Evolutionary conservation across 1,284 basidiomycete genomes (phyloP), one percentile per base, ranked within the genome.

Genomic region (Malassezia psittaci): DNA sequence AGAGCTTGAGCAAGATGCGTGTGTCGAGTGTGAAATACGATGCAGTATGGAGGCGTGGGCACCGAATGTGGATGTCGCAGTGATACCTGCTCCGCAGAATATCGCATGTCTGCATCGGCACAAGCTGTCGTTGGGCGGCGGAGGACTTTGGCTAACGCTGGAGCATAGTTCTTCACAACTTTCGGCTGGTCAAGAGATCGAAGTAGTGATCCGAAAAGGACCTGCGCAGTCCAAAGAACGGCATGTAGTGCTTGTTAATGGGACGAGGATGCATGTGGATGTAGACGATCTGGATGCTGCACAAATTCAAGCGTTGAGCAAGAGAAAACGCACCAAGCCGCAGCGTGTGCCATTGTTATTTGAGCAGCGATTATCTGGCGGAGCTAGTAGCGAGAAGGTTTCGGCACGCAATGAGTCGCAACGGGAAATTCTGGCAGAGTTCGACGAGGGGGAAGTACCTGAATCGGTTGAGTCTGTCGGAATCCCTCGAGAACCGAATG

Each of bases 1-100:
- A 18, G 52, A 67, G 34, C 82, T 82, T 8, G 78, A 80, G 19
- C 52, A 67, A 16, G 57, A 66, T 29, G 48, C 19, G 13, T 3
- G 34, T 15, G 84, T 96, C 57, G 93, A 98, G 72, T 91, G 90
- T 72, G 90, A 96, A 67, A 79, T 99, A 44, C 82, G 94, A 36
- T 96, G 93, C 75, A 93, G 98, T 71, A 78, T 89, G 51, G 89
- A 96, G 68, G 85, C 84, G 0, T 99, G 94, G 94, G 83, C 86
- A 0, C 79, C 80, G 3, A 87, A 85, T 10, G 77, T 98, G 54
- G 88, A 94, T 65, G 83, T 98, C 44, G 85, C 94, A 15, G 83
- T 96, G 46, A 90, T 96, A 74, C 94, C 94, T 0, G 90, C 93
- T 2, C 93, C 91, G 16, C 84, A 85, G 63, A 80, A 82, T 5